These are phyloP conservation scores for Aspergillus japonicus DNA, from an alignment of 2,329 filamentous ascomycete genomes.

Conservation along the genomic window DNA sequence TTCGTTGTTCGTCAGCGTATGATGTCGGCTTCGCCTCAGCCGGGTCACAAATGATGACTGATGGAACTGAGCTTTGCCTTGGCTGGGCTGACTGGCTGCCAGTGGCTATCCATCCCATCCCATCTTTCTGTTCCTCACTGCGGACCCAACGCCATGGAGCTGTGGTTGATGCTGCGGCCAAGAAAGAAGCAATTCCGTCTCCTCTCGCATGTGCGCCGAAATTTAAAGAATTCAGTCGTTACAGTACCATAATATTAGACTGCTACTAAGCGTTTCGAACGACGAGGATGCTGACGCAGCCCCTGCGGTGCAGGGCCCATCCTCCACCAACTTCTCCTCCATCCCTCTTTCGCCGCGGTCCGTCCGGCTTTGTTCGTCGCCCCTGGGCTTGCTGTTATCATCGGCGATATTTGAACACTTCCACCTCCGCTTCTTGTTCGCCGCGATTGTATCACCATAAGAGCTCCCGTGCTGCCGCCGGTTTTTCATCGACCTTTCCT, in stretches of 20 bases:
- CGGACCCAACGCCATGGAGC: slow-evolving; percentile 1
- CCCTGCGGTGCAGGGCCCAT: slow-evolving; percentile 41
- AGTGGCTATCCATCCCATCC: background rate
- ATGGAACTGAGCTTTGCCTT: background rate
- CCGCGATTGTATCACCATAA: slow-evolving; percentile 12
- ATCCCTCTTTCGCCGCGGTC: slow-evolving; percentile 57
- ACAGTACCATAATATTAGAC: slow-evolving; percentile 2
- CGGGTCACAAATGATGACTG: slow-evolving; percentile 2
- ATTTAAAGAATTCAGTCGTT: background rate
- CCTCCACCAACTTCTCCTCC: slow-evolving; percentile 33
- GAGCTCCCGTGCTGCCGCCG: slow-evolving; percentile 9
- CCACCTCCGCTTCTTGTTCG: slow-evolving; percentile 20
- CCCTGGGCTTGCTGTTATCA: slow-evolving; percentile 14
- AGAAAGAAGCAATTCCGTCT: background rate
- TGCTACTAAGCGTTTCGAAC: background rate
- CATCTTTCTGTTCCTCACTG: background rate
- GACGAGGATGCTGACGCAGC: slow-evolving; percentile 34
- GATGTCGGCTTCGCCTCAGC: slow-evolving; percentile 8
- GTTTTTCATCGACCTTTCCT: slow-evolving; percentile 2
- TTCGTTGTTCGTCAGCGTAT: slow-evolving; percentile 4
- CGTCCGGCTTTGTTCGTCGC: slow-evolving; percentile 16
- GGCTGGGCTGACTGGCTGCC: background rate
- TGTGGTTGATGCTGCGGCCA: background rate
- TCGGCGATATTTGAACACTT: slow-evolving; percentile 23
- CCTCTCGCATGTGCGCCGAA: background rate